Conservation (phyloP, 495 filamentous ascomycete genomes). For the Trichocladium uniseriatum region DNA sequence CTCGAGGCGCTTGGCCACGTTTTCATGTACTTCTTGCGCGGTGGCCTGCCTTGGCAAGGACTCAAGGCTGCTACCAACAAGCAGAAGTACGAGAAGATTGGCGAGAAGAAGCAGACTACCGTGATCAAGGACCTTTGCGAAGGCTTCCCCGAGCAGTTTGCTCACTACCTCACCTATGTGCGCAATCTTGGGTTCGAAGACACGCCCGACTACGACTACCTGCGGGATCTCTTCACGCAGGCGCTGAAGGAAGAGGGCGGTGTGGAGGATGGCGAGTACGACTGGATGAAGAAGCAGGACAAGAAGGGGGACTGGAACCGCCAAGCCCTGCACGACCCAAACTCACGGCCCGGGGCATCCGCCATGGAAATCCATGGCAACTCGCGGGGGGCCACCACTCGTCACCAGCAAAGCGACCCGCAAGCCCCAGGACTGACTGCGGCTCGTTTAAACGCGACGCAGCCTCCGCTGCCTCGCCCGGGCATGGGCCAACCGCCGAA, state of each 20-base stretch:
- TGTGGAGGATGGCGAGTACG: conserved; percentile 97
- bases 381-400: conserved; percentile 46
- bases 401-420: conserved; percentile 43
- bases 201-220: conserved; percentile 96
- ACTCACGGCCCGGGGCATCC: conserved; percentile 63
- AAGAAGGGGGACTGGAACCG: conserved; percentile 79
- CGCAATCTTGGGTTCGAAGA: conserved; percentile 98
- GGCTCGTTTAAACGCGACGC: conserved; percentile 94
- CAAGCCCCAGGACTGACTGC: conserved; percentile 57
- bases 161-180: conserved; percentile 93
- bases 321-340: conserved; percentile 55
- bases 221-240: conserved; percentile 91
- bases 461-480: conserved; percentile 70
- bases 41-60: conserved; percentile 95
- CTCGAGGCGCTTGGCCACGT: conserved; percentile 94
- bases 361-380: conserved; percentile 64
- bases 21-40: conserved; percentile 98
- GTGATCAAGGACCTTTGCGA: conserved; percentile 95
- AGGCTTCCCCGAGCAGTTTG: conserved; percentile 95
- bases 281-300: conserved; percentile 99
- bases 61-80: conserved; percentile 99
- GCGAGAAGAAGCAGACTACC: conserved; percentile 99
- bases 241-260: conserved; percentile 91
- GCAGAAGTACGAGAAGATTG: conserved; percentile 99
- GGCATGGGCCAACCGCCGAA: conserved; percentile 70